Evolutionary conservation across 1,284 basidiomycete species (phyloP).

Genomic region (Chalciporus sp.): DNA sequence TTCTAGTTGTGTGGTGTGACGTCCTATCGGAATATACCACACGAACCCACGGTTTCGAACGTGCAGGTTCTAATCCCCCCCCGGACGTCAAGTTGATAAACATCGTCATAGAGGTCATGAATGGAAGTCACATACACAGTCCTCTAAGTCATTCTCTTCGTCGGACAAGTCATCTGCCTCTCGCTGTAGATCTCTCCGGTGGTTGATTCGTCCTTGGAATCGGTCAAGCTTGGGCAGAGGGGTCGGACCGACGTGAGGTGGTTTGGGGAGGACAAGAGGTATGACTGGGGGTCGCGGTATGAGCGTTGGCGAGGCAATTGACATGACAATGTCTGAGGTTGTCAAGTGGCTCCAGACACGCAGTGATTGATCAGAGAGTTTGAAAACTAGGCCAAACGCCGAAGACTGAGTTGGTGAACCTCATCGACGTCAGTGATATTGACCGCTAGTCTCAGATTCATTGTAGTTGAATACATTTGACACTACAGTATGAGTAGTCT

Average conservation of each 20-base stretch:
- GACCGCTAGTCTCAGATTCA: no score
- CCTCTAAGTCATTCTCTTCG: conserved; percentile 79
- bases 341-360: no score
- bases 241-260: conserved; percentile 66
- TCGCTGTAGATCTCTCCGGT: conserved; percentile 66
- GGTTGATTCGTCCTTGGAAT: conserved; percentile 56
- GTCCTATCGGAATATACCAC: conserved; percentile 74
- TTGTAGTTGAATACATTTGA: no score
- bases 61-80: conserved; percentile 47
- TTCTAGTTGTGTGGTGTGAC: conserved; percentile 70
- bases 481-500: no score
- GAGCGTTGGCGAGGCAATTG: conserved; percentile 68
- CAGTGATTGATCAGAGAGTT: not conserved
- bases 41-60: conserved; percentile 67
- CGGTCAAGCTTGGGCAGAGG: conserved; percentile 55
- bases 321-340: conserved; percentile 35
- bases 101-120: not conserved
- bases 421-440: no score
- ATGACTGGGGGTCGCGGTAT: conserved; percentile 62
- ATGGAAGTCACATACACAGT: conserved; percentile 49
- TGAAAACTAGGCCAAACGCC: not conserved
- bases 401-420: no score
- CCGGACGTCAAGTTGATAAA: not conserved
- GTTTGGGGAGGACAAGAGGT: conserved; percentile 64
- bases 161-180: conserved; percentile 87